Base-by-base conservation (phyloP, 495 filamentous ascomycete genomes). In the Penicillium malachiteum region DNA sequence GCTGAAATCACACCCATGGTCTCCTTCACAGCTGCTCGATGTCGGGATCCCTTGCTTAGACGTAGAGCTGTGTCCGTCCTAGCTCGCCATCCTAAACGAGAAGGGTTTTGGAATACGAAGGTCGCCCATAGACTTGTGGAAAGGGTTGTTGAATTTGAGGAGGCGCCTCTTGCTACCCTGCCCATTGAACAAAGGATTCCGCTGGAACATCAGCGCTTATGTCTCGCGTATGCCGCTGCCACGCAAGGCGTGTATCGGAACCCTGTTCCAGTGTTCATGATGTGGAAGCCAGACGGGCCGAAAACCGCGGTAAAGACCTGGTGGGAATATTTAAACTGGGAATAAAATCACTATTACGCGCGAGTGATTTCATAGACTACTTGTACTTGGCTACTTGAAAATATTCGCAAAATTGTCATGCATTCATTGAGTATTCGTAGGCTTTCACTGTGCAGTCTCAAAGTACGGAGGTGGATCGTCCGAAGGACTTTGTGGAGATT, bases 21-120 rank as follows among this genome's bases (percentile, higher is more conserved):
- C 9, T 69, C 58, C 45, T 66, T 48, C 50, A 52, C 55, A 2
- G 51, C 56, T 0, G 18, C 44, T n/a, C 54, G 49, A 37, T 69
- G 66, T 47, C 63, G 66, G 0, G 7, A 64, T 34, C 60, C 66
- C 0, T 32, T 59, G 5, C 21, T 64, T n/a, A 60, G 63, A 7
- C 66, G 66, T 7, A 57, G 57, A 35, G 58, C 60, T 0, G 48
- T 66, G 7, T 7, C 35, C 12, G 35, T 54, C 1, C 18, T 66
- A 31, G 9, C 46, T 0, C 12, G 18, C 0, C 61, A 57, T 31
- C 60, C 52, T 0, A 41, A 34, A 4, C 38, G 42, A 48, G 60
- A 69, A 42, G 66, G 63, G 0, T 18, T 63, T 30, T 69, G 58
- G 58, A 47, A 54, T 26, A 50, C 46, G n/a, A 31, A 16, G 11